Percentiles rank a stretch among this genome's conserved stretches.
Evolutionary conservation across 306 rosid species (phyloP).

Genomic region (Citrullus mucosospermus): DNA sequence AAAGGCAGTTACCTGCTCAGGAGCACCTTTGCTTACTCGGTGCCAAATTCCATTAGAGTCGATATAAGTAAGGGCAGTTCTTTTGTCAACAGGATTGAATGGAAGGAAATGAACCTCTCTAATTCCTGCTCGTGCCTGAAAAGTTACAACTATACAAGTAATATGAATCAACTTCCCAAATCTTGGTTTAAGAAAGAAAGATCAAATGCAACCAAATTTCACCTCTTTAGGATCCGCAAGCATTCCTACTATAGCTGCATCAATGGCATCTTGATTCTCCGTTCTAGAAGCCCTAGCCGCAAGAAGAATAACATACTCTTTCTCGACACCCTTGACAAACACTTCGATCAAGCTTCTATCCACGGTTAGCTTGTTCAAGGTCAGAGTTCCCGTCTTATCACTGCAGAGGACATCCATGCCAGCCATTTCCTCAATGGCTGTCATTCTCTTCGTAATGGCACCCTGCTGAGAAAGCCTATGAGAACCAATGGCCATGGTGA

Average conservation of each 20-base stretch:
- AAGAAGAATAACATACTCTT: constrained; percentile 74
- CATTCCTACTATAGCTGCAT: constrained; percentile 97
- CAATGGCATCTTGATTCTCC: constrained; percentile 98
- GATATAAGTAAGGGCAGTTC: constrained; percentile 92
- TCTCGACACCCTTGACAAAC: constrained; percentile 82
- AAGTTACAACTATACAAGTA: constrained; percentile 2
- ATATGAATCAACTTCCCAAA: neutral
- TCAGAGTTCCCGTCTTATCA: constrained; percentile 94
- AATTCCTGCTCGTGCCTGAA: constrained; percentile 87
- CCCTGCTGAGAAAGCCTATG: constrained; percentile 98
- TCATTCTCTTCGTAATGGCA: constrained; percentile 94
- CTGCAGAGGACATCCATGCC: constrained; percentile 99
- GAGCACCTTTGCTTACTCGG: constrained; percentile 95
- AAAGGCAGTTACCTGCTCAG: constrained; percentile 72
- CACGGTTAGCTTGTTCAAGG: constrained; percentile 72
- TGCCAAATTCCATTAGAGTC: constrained; percentile 88
- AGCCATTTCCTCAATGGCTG: constrained; percentile 99
- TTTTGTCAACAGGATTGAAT: constrained; percentile 94
- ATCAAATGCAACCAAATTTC: constrained; percentile 6
- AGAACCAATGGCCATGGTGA: constrained; percentile 99
- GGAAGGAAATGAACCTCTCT: constrained; percentile 94
- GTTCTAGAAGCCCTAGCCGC: constrained; percentile 98
- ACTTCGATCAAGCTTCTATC: constrained; percentile 80
- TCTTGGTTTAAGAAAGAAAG: neutral
- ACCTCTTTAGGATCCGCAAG: constrained; percentile 99